These are phyloP conservation scores for Podospora australis DNA, from an alignment of 495 filamentous ascomycete species.

Conservation along the genomic window DNA sequence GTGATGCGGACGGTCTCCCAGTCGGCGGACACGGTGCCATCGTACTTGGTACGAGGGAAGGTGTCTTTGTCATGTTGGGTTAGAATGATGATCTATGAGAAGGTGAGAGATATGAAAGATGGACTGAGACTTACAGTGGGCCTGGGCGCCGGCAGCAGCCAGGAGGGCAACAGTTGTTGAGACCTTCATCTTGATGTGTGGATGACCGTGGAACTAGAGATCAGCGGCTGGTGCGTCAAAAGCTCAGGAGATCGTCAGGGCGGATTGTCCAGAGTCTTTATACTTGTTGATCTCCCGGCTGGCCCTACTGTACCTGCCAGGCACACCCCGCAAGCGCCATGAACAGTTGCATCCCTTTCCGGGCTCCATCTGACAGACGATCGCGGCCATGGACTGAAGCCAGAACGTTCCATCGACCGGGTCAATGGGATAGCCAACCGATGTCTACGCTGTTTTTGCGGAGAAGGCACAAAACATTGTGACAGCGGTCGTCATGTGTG, in stretches of 20 bases:
- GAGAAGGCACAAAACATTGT: too few relatives aligned
- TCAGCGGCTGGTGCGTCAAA: neutral
- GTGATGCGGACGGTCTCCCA: slow-evolving; percentile 42
- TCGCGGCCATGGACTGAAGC: neutral
- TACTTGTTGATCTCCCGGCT: slow-evolving; percentile 7
- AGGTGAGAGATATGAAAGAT: neutral
- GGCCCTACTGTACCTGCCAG: too few relatives aligned
- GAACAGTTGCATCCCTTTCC: neutral
- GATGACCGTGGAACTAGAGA: neutral
- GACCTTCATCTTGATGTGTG: slow-evolving; percentile 28
- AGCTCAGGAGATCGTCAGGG: neutral
- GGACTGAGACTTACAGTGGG: slow-evolving; percentile 29
- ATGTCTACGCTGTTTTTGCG: neutral
- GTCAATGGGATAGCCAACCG: slow-evolving; percentile 1
- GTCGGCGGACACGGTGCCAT: slow-evolving; percentile 33
- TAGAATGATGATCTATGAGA: too few relatives aligned
- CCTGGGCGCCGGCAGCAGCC: slow-evolving; percentile 27
- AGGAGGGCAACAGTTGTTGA: slow-evolving; percentile 26
- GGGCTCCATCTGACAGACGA: neutral
- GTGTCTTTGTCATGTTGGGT: slow-evolving; percentile 18
- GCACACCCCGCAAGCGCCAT: too few relatives aligned
- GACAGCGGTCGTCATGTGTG: neutral
- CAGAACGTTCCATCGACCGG: neutral
- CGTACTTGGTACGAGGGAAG: slow-evolving; percentile 20
- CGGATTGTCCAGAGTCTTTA: neutral